These are phyloP conservation scores for Epichloe typhina DNA, from an alignment of 2,329 filamentous ascomycete genomes.

Conservation along the genomic window DNA sequence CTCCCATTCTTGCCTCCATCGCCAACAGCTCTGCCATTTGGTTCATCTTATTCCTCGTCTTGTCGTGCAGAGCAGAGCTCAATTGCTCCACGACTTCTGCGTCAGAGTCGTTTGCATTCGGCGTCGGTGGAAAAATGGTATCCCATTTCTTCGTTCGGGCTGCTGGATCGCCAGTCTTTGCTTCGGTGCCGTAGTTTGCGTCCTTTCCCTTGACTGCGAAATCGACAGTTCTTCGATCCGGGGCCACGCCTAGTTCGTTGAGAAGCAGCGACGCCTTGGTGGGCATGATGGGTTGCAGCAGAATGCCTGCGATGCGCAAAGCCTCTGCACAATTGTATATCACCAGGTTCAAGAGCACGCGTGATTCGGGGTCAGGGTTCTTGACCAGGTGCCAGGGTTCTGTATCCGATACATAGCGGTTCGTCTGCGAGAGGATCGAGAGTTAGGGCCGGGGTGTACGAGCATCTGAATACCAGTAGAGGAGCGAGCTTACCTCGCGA, in stretches of 20 bases:
- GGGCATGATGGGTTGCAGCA: conserved; percentile 87
- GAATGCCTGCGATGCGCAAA: conserved; percentile 65
- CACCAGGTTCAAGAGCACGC: conserved; percentile 36
- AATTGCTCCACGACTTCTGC: conserved; percentile 11
- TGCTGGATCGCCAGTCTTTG: conserved; percentile 11
- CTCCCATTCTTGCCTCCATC: conserved; percentile 17
- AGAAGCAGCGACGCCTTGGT: conserved; percentile 59
- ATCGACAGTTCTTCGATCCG: conserved; percentile 46
- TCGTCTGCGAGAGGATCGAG: conserved; percentile 17
- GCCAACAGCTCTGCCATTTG: conserved; percentile 15
- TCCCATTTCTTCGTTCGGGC: conserved; percentile 24
- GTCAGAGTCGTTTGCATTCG: conserved; percentile 14
- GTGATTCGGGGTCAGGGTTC: conserved; percentile 18
- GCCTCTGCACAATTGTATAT: conserved; percentile 65
- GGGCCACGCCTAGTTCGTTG: conserved; percentile 61
- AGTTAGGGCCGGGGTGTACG: too few relatives aligned
- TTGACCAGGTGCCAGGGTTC: conserved; percentile 55
- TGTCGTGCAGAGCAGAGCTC: conserved; percentile 7
- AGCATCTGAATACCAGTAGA: too few relatives aligned
- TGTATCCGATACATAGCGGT: conserved; percentile 39
- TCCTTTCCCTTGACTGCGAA: conserved; percentile 54
- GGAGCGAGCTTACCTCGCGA: conserved; percentile 34
- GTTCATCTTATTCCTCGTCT: conserved; percentile 15
- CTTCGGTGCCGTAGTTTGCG: conserved; percentile 48
- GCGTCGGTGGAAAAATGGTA: conserved; percentile 37